Evolutionary conservation across 306 rosid genomes (phyloP).

Genomic region (Ammopiptanthus mongolicus): DNA sequence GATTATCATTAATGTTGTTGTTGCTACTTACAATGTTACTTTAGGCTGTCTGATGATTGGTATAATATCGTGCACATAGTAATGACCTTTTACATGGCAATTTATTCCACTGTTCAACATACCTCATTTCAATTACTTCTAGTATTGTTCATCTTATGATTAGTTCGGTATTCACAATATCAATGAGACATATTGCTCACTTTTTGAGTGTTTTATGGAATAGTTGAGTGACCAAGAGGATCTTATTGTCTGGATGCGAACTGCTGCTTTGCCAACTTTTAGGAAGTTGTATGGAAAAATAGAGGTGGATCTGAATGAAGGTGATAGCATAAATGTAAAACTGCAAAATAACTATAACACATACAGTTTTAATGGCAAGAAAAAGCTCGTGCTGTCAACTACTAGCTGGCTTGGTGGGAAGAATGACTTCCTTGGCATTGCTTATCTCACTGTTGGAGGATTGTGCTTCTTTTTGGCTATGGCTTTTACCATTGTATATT

Average conservation of each 20-base stretch:
- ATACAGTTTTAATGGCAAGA: conserved; percentile 68
- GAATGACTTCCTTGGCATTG: conserved; percentile 78
- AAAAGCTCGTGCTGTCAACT: conserved; percentile 73
- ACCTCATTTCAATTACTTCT: not conserved
- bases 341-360: conserved; percentile 59
- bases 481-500: conserved; percentile 75
- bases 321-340: conserved; percentile 36
- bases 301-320: conserved; percentile 49
- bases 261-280: conserved; percentile 79
- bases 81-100: not conserved
- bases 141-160: not conserved
- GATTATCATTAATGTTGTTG: not conserved
- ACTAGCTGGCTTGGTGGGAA: conserved; percentile 82
- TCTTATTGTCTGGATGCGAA: conserved; percentile 85
- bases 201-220: conserved; percentile 25
- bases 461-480: conserved; percentile 80
- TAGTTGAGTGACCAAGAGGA: conserved; percentile 74
- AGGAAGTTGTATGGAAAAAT: conserved; percentile 74
- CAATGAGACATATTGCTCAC: conserved; percentile 23
- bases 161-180: not conserved
- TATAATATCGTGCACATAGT: not conserved
- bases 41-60: not conserved
- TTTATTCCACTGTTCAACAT: not conserved
- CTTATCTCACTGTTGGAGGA: conserved; percentile 88
- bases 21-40: not conserved